Percentiles rank a stretch among this genome's conserved stretches.
These are phyloP conservation scores for Erythrobasidium yunnanense DNA, from an alignment of 768 basidiomycete genomes.

Conservation along the genomic window DNA sequence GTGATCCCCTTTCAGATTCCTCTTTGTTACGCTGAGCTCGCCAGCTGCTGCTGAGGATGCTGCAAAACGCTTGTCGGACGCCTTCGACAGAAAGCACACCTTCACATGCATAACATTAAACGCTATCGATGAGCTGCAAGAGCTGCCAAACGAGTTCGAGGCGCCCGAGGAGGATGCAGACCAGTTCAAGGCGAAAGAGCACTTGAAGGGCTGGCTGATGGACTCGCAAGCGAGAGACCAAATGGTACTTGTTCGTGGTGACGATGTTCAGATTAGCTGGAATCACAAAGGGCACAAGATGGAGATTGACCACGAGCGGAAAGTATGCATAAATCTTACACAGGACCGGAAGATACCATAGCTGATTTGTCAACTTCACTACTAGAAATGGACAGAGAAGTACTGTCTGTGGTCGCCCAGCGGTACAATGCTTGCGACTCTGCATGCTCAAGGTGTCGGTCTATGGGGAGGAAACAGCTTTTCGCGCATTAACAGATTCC, in stretches of 20 bases:
- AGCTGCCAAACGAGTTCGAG: neutral
- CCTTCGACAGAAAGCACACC: slow-evolving; percentile 65
- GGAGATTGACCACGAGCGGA: slow-evolving; percentile 63
- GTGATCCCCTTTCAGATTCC: too few relatives aligned
- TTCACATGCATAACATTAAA: neutral
- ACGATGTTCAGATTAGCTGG: slow-evolving; percentile 83
- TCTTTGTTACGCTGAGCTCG: slow-evolving; percentile 42
- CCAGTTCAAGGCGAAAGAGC: slow-evolving; percentile 54
- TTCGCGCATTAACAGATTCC: slow-evolving; percentile 77
- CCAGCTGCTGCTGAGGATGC: slow-evolving; percentile 74
- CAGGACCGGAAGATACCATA: slow-evolving; percentile 7
- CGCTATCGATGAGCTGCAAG: neutral
- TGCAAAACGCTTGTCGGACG: slow-evolving; percentile 71
- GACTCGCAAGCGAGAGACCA: slow-evolving; percentile 90
- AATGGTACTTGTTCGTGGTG: slow-evolving; percentile 83
- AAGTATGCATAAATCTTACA: slow-evolving; percentile 47
- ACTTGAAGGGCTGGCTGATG: slow-evolving; percentile 86
- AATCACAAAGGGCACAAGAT: slow-evolving; percentile 75
- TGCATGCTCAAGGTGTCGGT: slow-evolving; percentile 88
- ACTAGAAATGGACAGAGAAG: slow-evolving; percentile 86
- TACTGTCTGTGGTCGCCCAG: slow-evolving; percentile 95
- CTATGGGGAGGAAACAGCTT: slow-evolving; percentile 90
- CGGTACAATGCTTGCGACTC: slow-evolving; percentile 85
- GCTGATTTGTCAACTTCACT: neutral
- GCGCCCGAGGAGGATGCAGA: neutral